Evolutionary conservation across 441 rosid species (phyloP), one percentile per base, ranked within the genome.

Genomic region (Populus hybrid): DNA sequence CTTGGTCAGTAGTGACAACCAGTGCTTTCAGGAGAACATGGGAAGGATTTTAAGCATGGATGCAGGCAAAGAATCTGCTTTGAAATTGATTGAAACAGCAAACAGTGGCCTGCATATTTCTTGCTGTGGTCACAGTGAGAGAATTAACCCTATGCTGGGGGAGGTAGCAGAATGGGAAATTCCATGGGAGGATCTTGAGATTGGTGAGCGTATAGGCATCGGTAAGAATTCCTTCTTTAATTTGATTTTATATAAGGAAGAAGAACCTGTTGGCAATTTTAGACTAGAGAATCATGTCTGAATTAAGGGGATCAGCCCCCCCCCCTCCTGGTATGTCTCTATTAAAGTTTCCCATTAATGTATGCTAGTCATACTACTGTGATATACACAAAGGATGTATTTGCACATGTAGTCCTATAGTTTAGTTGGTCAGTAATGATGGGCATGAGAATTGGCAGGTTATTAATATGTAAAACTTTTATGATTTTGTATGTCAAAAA

Each of bases 161-260:
- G 97, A 92, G 85, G 97, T 89, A 77, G 93, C 91, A 32, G 93
- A 90, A 81, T 92, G 97, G 95, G 98, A 93, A 90, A 92, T 95
- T 81, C 88, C 85, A 65, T 95, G 99, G 99, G 97, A 91, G 84
- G 97, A 93, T 90, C 96, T 93, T 81, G 92, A 90, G 85, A 89
- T 95, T 84, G 99, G 97, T 74, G 98, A 93, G 84, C 97, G 99
- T 18, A 93, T 95, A 81, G 99, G 99, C 80, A 95, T 95, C 69
- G 99, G 98, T 95, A 91, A 90, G 88, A 72, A 67, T 67, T 59
- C 38, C 24, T 59, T 57, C 36, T 76, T 32, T 63, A 69, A 54
- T 57, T 73, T 67, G 10, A 61, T 67, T 40, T 20, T 67, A 35
- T 76, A 57, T 23, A 30, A 18, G 57, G 34, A 24, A 28, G 73